phyloP scores from a whole-genome alignment of 164 flowering plant genomes.

The Nelumbo lutea region DNA sequence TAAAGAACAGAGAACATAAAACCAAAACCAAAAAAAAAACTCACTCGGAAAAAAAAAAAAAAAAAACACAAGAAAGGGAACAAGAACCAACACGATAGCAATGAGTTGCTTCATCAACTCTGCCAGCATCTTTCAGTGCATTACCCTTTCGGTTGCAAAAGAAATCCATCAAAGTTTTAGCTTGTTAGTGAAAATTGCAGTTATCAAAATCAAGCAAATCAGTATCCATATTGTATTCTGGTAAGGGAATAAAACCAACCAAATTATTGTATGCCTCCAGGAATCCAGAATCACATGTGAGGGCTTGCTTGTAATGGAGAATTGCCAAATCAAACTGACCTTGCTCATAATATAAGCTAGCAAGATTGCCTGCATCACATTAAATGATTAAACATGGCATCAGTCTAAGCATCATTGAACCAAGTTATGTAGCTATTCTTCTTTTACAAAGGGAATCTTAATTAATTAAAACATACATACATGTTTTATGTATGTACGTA shows the following conservation, averaged over 20 bases:
- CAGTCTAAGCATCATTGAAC: too few species aligned
- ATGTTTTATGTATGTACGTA: too few species aligned
- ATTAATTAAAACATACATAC: too few species aligned
- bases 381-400: neutral
- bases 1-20: neutral
- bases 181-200: neutral
- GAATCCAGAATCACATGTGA: slow-evolving; percentile 71
- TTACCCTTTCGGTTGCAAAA: slow-evolving; percentile 58
- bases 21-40: neutral
- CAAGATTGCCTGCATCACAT: slow-evolving; percentile 70
- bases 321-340: slow-evolving; percentile 84
- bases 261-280: slow-evolving; percentile 94
- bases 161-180: neutral
- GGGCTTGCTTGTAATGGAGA: slow-evolving; percentile 81
- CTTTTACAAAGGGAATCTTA: too few species aligned
- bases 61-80: neutral
- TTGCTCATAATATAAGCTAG: slow-evolving; percentile 81
- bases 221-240: neutral
- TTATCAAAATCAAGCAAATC: neutral
- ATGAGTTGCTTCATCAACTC: slow-evolving; percentile 88
- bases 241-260: slow-evolving; percentile 41
- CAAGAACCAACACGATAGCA: slow-evolving; percentile 74
- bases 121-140: slow-evolving; percentile 88
- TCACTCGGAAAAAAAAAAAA: neutral
- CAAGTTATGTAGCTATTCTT: too few species aligned